These are phyloP conservation scores for Diaporthe sp. DNA, from an alignment of 2,329 filamentous ascomycete genomes.

Conservation along the genomic window DNA sequence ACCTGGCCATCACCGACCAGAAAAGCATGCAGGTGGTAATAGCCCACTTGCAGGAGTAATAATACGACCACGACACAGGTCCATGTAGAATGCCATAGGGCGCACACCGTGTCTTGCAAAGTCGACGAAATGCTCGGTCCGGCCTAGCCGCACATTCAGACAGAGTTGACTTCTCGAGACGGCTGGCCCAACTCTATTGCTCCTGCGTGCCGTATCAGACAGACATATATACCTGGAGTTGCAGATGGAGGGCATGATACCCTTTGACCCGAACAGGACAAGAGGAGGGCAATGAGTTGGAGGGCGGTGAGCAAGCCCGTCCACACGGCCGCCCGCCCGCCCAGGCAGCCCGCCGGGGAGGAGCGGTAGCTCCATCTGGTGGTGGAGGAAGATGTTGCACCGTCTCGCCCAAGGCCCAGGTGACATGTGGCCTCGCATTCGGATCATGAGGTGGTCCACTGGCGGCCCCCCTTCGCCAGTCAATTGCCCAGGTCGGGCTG, in stretches of 20 bases:
- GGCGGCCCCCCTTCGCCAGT: not conserved
- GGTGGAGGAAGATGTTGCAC: not conserved
- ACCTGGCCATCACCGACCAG: slow-evolving; percentile 11
- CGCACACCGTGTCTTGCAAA: not conserved
- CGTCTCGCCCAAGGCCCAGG: not conserved
- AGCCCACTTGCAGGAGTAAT: not conserved
- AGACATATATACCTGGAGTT: not conserved
- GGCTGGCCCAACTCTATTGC: slow-evolving; percentile 18
- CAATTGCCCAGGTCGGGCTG: not conserved
- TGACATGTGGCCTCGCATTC: slow-evolving; percentile 23
- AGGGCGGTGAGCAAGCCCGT: not conserved
- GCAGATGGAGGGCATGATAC: not conserved
- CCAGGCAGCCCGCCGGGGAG: not conserved
- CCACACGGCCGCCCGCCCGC: not conserved
- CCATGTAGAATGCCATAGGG: not conserved
- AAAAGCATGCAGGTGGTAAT: not conserved
- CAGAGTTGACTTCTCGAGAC: slow-evolving; percentile 14
- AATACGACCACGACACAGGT: not conserved
- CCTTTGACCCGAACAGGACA: not conserved
- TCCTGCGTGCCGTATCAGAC: not conserved
- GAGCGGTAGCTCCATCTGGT: not conserved
- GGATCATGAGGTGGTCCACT: slow-evolving; percentile 13
- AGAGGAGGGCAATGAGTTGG: not conserved
- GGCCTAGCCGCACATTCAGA: not conserved
- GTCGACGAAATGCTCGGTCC: not conserved